Percentiles rank a stretch among this genome's conserved stretches.
Evolutionary conservation across 495 filamentous ascomycete species (phyloP).

Genomic region (Aspergillus baeticus): DNA sequence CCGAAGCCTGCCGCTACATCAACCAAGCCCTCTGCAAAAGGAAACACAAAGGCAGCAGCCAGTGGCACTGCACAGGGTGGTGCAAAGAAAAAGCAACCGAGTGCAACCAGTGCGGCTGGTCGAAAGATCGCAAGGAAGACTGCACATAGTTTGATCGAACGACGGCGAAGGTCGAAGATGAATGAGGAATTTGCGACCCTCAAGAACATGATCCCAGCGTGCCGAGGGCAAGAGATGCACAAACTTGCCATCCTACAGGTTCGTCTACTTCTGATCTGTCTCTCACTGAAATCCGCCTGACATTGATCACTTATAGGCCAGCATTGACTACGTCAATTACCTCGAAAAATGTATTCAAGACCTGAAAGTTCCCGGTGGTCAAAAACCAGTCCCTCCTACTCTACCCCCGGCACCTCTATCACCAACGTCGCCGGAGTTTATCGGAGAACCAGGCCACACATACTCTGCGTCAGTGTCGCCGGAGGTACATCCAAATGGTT

Average conservation of each 20-base stretch:
- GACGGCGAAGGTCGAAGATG: slow-evolving; percentile 92
- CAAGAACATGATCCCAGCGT: slow-evolving; percentile 95
- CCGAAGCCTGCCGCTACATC: slow-evolving; percentile 20
- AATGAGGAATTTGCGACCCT: slow-evolving; percentile 95
- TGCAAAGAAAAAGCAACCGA: slow-evolving; percentile 66
- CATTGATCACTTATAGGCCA: slow-evolving; percentile 58
- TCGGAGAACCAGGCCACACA: slow-evolving; percentile 21
- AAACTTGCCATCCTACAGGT: slow-evolving; percentile 96
- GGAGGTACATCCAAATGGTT: slow-evolving; percentile 25
- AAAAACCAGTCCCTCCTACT: slow-evolving; percentile 17
- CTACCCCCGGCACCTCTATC: slow-evolving; percentile 30
- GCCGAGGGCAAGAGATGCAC: slow-evolving; percentile 89
- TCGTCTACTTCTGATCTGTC: slow-evolving; percentile 21
- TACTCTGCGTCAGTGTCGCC: slow-evolving; percentile 40
- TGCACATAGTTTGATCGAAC: slow-evolving; percentile 92
- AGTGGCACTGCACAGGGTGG: slow-evolving; percentile 28
- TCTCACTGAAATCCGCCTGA: background rate
- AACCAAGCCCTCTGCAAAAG: slow-evolving; percentile 28
- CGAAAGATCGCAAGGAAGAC: slow-evolving; percentile 95
- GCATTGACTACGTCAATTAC: slow-evolving; percentile 95
- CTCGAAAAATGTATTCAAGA: slow-evolving; percentile 85
- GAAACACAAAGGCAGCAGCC: slow-evolving; percentile 26
- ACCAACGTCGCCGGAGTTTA: slow-evolving; percentile 38
- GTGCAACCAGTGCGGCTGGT: slow-evolving; percentile 73
- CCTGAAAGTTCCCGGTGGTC: slow-evolving; percentile 61